Base-by-base conservation (phyloP, 163 green algal genomes). In the Scenedesmus sp. region DNA sequence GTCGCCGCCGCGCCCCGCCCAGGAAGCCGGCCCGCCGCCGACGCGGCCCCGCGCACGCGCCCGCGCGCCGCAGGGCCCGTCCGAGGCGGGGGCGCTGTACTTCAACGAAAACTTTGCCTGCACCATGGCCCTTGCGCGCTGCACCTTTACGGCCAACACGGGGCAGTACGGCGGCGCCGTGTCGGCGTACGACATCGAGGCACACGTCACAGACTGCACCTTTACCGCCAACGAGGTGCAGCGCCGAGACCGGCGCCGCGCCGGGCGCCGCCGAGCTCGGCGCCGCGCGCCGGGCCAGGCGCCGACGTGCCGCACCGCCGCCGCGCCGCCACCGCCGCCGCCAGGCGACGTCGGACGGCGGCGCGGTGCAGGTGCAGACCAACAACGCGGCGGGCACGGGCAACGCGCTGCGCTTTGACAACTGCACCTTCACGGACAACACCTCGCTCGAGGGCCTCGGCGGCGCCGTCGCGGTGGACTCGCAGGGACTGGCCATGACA, bases 211-310 rank as follows among this genome's bases (percentile, higher is more conserved):
- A 0, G 11, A 65, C 33, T 64, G 50, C 33, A 51, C 22, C 50
- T 75, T 75, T 22, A 53, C 20, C 31, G 15, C 2, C 26, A 75
- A 75, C 66, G 51, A 26, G 66, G 66, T 75, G 31, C n/a, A 50
- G 3, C 20, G 26, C 45, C 34, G 2, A 45, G 13, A 26, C 24
- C 42, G 60, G 64, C 26, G n/a, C n/a, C n/a, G n/a, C n/a, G 39
- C 39, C 6, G 39, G 39, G 7, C 39, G 6, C 39, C 10, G 39
- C 7, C 39, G 39, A 47, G 39, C 39, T 47, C 7, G 39, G 39
- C 39, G 10, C 6, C 7, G 6, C 39, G 39, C 39, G 6, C 7
- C 39, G 6, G 39, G 10, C 39, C 6, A 42, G 9, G 56, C 7
- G 22, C 15, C 10, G 6, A 29, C 57, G 13, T 65, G 31, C 39